phyloP scores from a whole-genome alignment of 2,329 filamentous ascomycete species.

The Colletotrichum graminicola region DNA sequence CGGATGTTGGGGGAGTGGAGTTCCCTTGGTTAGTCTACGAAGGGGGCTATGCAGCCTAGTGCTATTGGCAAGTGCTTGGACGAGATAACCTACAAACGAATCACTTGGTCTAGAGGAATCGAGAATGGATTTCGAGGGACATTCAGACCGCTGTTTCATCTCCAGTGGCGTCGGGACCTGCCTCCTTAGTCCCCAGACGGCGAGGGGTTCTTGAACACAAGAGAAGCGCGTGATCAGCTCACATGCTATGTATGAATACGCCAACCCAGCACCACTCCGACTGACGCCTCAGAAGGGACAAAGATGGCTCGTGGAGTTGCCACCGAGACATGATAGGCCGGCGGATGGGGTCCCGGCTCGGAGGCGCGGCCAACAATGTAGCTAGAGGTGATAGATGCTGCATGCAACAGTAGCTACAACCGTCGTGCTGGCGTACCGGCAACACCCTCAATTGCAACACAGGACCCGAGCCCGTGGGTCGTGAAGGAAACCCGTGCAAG shows the following conservation, averaged over 20 bases:
- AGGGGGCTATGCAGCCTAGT: too few relatives aligned
- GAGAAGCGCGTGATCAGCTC: conserved; percentile 1
- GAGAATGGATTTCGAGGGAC: not conserved
- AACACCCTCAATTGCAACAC: not conserved
- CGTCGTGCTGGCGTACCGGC: conserved; percentile 18
- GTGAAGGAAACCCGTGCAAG: not conserved
- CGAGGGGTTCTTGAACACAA: not conserved
- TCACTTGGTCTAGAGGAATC: not conserved
- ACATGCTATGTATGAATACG: not conserved
- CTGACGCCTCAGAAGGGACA: too few relatives aligned
- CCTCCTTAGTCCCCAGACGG: too few relatives aligned
- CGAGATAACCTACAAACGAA: not conserved
- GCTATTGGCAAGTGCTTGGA: not conserved
- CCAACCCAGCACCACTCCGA: not conserved
- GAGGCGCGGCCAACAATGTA: not conserved
- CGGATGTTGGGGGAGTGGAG: not conserved
- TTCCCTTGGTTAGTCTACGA: not conserved
- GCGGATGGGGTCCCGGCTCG: not conserved
- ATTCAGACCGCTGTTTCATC: not conserved
- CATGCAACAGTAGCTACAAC: not conserved
- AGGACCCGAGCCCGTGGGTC: conserved; percentile 23
- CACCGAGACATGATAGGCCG: conserved; percentile 8
- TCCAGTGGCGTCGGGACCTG: too few relatives aligned
- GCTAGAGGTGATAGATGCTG: not conserved
- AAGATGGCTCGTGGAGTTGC: not conserved